Base-by-base conservation (phyloP, 257 asterid species). In the Nicotiana noctiflora region DNA sequence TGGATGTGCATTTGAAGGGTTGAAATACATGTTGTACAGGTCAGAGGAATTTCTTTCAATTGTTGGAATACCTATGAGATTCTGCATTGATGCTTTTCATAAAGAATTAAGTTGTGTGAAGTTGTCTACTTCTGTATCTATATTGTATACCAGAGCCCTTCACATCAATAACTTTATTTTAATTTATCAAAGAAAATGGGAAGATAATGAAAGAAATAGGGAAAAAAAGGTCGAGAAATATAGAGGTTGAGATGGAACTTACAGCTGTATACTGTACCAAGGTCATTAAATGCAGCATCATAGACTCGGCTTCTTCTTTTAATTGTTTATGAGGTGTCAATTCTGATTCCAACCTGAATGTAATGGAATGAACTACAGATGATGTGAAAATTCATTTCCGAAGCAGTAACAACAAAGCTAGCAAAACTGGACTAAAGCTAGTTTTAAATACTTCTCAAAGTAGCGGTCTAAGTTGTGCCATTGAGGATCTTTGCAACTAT, bases 401-500 rank as follows among this genome's bases (percentile, higher is more conserved):
- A 51, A 81, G 52, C 74, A 61, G 25, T 74, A 74, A 49, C 31
- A 74, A 46, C 44, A 49, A 49, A 74, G 14, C 40, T 23, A 19
- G 27, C 12, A 34, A 53, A 62, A 83, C 52, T 52, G 78, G 83
- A 84, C 77, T 74, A 81, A 84, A 79, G 80, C 83, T 37, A 56
- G 79, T 80, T 23, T 86, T 74, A 81, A 68, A 84, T 93, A 93
- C 99, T 95, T 95, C 87, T 93, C 96, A 85, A 95, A 90, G 84
- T 90, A 95, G 84, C 97, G 97, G 83, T 92, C 97, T 92, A 95
- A 89, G 88, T 93, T 92, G 91, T 93, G 99, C 97, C 97, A 93
- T 83, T 95, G 99, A 86, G 99, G 99, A 89, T 95, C 99, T 87
- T 92, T 93, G 82, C 99, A 95, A 46, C 95, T 93, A 84, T 95